Evolutionary conservation across 768 basidiomycete genomes (phyloP).

Genomic region (Lactarius tabidus): DNA sequence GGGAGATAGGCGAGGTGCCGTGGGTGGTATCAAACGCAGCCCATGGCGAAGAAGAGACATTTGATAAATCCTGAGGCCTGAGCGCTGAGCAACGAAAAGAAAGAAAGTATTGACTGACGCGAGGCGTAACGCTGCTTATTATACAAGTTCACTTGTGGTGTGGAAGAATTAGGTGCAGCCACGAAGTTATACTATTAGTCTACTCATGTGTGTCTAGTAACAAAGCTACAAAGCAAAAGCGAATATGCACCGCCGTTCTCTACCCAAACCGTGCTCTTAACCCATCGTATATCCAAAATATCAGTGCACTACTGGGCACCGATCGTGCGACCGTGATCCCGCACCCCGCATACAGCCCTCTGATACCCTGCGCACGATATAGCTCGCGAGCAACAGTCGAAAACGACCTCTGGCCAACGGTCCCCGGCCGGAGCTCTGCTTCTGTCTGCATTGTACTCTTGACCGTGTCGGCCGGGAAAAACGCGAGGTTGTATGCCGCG

Average conservation of each 20-base stretch:
- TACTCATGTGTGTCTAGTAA: slow-evolving; percentile 2
- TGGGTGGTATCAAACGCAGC: neutral
- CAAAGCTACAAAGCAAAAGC: slow-evolving; percentile 1
- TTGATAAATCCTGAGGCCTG: neutral
- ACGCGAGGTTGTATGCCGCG: slow-evolving; percentile 76
- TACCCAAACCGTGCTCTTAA: slow-evolving; percentile 53
- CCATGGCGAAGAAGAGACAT: slow-evolving; percentile 12
- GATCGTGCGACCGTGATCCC: slow-evolving; percentile 84
- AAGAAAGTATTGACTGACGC: neutral
- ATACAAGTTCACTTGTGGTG: neutral
- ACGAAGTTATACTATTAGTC: neutral
- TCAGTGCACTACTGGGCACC: slow-evolving; percentile 86
- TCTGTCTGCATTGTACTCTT: slow-evolving; percentile 95
- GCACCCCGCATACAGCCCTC: slow-evolving; percentile 88
- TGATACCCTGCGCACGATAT: slow-evolving; percentile 70
- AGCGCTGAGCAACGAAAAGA: neutral
- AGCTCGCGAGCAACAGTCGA: slow-evolving; percentile 59
- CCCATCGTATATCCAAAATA: slow-evolving; percentile 90
- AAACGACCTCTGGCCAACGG: slow-evolving; percentile 41
- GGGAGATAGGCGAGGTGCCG: neutral
- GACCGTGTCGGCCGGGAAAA: slow-evolving; percentile 93
- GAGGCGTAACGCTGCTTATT: neutral
- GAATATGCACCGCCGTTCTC: neutral
- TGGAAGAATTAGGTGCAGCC: neutral
- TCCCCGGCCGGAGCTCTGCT: slow-evolving; percentile 70